Evolutionary conservation across 495 filamentous ascomycete genomes (phyloP), one percentile per base, ranked within the genome.

Genomic region (Pyronema domesticum): DNA sequence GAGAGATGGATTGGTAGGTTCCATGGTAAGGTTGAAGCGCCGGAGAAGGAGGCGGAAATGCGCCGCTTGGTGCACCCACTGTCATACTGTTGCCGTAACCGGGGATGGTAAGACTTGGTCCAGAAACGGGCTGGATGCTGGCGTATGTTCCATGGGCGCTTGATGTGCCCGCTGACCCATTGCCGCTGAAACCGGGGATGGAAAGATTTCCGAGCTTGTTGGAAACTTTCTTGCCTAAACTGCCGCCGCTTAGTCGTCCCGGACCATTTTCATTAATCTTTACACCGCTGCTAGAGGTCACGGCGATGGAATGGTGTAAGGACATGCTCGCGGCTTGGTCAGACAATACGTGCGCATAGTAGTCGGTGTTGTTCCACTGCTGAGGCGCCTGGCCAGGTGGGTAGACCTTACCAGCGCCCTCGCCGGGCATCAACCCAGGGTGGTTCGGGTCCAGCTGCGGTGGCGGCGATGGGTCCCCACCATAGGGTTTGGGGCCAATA

Each of bases 1-100:
- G 89, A 1, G 89, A 94, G 60, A 95, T 86, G 50, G 83, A 84
- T 68, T 98, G 91, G 64, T 93, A 98, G 1, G 88, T 94, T 6
- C 91, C 91, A 55, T 80, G 81, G 69, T 98, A 98, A 1, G 91
- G 82, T 68, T 95, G 91, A 10, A 95, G 75, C 14, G 95, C 72
- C 0, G 91, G 91, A 55, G 85, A 91, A 7, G 80, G 83, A 76
- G 40, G 71, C 65, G 43, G 69, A 56, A 56, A 33, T 19, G 48
- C 23, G 37, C 34, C 56, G 18, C 17, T 4, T 36, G 18, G 6
- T 3, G 18, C 48, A 36, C 48, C 30, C 8, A 13, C 39, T 43
- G 39, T 43, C 39, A 43, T 43, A 30, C 23, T 30, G 23, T 30
- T 30, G 23, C 23, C 23, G 5, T 30, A 30, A 30, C 23, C 23